A percentile compares a stretch with the other conserved stretches of the same genome.
These are phyloP conservation scores for Candida nanaspora DNA, from an alignment of 805 yeast species.

Conservation along the genomic window DNA sequence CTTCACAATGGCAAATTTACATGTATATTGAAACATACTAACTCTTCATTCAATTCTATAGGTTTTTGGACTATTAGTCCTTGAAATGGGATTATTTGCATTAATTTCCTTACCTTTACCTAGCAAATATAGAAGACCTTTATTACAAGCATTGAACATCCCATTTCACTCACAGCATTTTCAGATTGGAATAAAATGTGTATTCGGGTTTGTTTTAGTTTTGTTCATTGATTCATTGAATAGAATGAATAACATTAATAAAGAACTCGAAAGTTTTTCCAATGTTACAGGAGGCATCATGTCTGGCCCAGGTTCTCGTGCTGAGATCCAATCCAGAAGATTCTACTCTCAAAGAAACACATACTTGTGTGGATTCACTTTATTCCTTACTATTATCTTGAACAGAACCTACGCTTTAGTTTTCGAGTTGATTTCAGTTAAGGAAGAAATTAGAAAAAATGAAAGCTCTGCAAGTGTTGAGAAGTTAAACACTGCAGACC, in stretches of 20 bases:
- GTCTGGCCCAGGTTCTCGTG: constrained; percentile 32
- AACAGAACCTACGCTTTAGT: constrained; percentile 80
- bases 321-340: constrained; percentile 83
- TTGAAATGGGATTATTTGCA: constrained; percentile 75
- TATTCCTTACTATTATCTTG: constrained; percentile 80
- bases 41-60: background rate
- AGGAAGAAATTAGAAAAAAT: constrained; percentile 37
- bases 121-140: constrained; percentile 57
- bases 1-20: no score
- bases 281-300: constrained; percentile 19
- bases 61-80: constrained; percentile 52
- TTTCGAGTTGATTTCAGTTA: constrained; percentile 59
- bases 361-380: constrained; percentile 92
- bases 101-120: constrained; percentile 85
- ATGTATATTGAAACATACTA: background rate
- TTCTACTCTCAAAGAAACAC: constrained; percentile 95
- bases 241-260: constrained; percentile 63
- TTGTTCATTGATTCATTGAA: constrained; percentile 85
- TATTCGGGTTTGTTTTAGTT: constrained; percentile 75
- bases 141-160: constrained; percentile 52
- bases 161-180: constrained; percentile 70
- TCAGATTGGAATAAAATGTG: constrained; percentile 71
- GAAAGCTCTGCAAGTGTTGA: constrained; percentile 7
- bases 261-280: constrained; percentile 40
- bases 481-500: constrained; percentile 21